Evolutionary conservation across 2,329 filamentous ascomycete genomes (phyloP).

Genomic region (Aureobasidium sp.): DNA sequence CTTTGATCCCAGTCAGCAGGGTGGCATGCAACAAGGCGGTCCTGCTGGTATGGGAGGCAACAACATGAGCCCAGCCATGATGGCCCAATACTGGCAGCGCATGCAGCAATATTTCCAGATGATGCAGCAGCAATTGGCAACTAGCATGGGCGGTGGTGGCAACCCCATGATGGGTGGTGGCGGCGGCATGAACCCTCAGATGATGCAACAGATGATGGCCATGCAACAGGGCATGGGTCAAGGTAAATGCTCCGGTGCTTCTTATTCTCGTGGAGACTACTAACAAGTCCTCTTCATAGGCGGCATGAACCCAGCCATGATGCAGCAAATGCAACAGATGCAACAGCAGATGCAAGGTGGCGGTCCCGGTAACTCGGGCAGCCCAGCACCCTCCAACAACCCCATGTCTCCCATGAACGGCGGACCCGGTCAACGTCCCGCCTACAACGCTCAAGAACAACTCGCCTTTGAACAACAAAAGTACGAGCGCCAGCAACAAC

Average conservation of each 20-base stretch:
- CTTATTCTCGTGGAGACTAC: background rate
- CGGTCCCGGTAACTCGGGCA: constrained; percentile 17
- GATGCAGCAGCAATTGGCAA: constrained; percentile 73
- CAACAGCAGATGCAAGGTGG: constrained; percentile 53
- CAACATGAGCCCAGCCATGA: constrained; percentile 87
- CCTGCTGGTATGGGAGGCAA: constrained; percentile 28
- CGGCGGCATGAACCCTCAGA: constrained; percentile 41
- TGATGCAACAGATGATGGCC: constrained; percentile 37
- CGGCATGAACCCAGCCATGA: constrained; percentile 65
- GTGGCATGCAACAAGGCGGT: constrained; percentile 29
- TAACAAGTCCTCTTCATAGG: background rate
- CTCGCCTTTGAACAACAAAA: constrained; percentile 71
- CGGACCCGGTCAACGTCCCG: constrained; percentile 34
- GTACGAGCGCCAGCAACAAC: constrained; percentile 62
- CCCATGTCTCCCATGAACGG: constrained; percentile 20
- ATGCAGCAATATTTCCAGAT: constrained; percentile 97
- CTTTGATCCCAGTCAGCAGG: constrained; percentile 20
- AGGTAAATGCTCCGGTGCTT: background rate
- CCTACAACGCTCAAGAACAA: constrained; percentile 64
- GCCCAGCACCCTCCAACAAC: constrained; percentile 18
- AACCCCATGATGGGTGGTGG: constrained; percentile 45
- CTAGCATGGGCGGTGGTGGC: constrained; percentile 44
- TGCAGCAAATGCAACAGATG: constrained; percentile 66
- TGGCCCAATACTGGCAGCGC: constrained; percentile 96
- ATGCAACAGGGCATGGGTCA: constrained; percentile 27